Evolutionary conservation across 177 flowering plant species (phyloP), one percentile per base, ranked within the genome.

Genomic region (Vitis hybrid): DNA sequence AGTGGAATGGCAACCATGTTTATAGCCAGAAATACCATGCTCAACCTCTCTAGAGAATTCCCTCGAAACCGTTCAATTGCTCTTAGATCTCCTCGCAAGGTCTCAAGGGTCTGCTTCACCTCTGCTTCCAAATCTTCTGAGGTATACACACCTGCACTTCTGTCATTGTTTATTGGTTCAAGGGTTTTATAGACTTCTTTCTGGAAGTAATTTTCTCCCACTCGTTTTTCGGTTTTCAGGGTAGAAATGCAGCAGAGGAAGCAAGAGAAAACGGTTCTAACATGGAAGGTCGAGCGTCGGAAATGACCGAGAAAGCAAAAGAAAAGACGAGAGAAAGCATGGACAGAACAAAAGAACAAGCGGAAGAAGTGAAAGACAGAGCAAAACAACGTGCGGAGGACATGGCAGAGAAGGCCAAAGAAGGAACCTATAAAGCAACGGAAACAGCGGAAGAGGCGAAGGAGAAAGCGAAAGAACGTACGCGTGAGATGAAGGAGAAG

Each of bases 81-180:
- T 56, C 58, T 65, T 57, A 51, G 64, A 2, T n/a, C 77, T 9
- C 14, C 69, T 15, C 71, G 56, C 65, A 83, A 77, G 73, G 75
- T 80, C 61, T 80, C 87, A 0, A 71, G 85, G 16, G 73, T 80
- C 64, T 78, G 75, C 80, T 84, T 83, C 77, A 64, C 85, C 57
- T 74, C 84, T 66, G 81, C 82, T 64, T 71, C 85, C 71, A 83
- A 74, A 51, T 21, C 72, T 51, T 52, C 75, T 1, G 70, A 74
- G 81, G 85, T 85, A 67, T 26, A 1, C n/a, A 3, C 15, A 31
- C 8, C 3, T 10, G 13, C 3, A 1, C 48, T 33, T 11, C 1
- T n/a, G 12, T 26, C 5, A 22, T 31, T 31, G 26, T 2, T 29
- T 60, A 16, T 33, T 33, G 29, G 29, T 16, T 31, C 15, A 11